A percentile compares a stretch with the other conserved stretches of the same genome.
phyloP scores from a whole-genome alignment of 2,329 filamentous ascomycete species.

The Madurella fahalii region DNA sequence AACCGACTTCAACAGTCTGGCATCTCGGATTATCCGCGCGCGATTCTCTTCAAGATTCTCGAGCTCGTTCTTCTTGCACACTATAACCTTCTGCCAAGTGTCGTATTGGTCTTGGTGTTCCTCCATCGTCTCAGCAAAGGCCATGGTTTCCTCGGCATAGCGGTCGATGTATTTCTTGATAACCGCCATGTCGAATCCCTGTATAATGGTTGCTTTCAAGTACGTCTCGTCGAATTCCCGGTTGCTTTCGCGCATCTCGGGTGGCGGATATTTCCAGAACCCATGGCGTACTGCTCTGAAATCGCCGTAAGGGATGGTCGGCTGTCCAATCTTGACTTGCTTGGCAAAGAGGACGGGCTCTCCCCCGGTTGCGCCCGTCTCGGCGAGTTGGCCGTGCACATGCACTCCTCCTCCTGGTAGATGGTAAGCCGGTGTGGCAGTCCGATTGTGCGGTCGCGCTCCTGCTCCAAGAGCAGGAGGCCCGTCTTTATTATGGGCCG shows the following conservation, averaged over 20 bases:
- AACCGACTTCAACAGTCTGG: background rate
- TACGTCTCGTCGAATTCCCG: conserved; percentile 5
- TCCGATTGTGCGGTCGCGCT: too few species aligned
- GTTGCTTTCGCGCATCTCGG: conserved; percentile 8
- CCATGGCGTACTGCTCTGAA: background rate
- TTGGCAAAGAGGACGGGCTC: background rate
- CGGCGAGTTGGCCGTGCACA: too few species aligned
- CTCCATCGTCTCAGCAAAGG: background rate
- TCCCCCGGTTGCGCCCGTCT: too few species aligned
- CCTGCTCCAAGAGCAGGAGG: background rate
- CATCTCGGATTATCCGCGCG: background rate
- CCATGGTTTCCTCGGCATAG: conserved; percentile 1
- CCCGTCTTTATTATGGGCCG: background rate
- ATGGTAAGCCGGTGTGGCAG: too few species aligned
- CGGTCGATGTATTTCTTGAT: background rate
- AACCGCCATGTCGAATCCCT: background rate
- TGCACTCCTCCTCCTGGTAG: too few species aligned
- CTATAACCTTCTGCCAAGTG: background rate
- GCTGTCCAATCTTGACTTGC: background rate
- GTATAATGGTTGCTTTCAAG: background rate
- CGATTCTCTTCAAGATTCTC: background rate
- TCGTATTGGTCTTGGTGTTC: background rate
- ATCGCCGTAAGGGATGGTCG: background rate
- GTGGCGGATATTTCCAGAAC: conserved; percentile 3
- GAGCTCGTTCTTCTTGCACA: conserved; percentile 1